Evolutionary conservation across 176 grass and related monocot species (phyloP), one percentile per base, ranked within the genome.

Genomic region (Phyllostachys edulis): DNA sequence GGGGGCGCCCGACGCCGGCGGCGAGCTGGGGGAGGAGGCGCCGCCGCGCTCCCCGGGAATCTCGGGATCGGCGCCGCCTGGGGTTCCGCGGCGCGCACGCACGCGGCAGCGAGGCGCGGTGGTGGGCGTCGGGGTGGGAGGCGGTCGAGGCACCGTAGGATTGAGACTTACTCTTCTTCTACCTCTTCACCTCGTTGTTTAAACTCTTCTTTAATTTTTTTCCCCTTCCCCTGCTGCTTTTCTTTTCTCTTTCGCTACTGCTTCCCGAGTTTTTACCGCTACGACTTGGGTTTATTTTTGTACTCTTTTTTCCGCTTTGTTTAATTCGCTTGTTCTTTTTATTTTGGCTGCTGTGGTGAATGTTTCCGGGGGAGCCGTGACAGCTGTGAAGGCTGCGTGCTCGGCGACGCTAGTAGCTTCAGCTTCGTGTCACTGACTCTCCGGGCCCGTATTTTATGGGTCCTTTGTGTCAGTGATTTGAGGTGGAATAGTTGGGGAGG

Each of bases 61-160:
- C 80, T 83, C 80, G 73, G 78, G 82, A 71, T 64, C 82, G 82
- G 56, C 77, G 32, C 21, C 79, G 21, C 59, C 87, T 89, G 74
- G 82, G 77, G 55, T 75, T 72, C 71, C 72, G 66, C 47, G 51
- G 18, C 26, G 16, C 40, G 67, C 68, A 21, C 56, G 51, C 4
- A 13, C 46, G 4, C 42, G 8, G 67, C 80, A 67, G 75, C 38
- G 55, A 45, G 75, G 47, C 14, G 54, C 26, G 71, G 80, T 21
- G 75, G 69, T 14, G 83, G 73, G 10, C 7, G 47, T 69, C 61
- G 37, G 85, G 59, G 40, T 10, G 71, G 72, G 50, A 73, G 76
- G 47, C 26, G 67, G 88, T 73, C 56, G 84, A 90, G 75, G 80
- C 85, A 68, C 85, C 89, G 89, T 56, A 49, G 54, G 82, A 91